Percentiles rank a stretch among this genome's conserved stretches.
phyloP scores from a whole-genome alignment of 2,329 filamentous ascomycete species.

The Trichoderma pleuroti region DNA sequence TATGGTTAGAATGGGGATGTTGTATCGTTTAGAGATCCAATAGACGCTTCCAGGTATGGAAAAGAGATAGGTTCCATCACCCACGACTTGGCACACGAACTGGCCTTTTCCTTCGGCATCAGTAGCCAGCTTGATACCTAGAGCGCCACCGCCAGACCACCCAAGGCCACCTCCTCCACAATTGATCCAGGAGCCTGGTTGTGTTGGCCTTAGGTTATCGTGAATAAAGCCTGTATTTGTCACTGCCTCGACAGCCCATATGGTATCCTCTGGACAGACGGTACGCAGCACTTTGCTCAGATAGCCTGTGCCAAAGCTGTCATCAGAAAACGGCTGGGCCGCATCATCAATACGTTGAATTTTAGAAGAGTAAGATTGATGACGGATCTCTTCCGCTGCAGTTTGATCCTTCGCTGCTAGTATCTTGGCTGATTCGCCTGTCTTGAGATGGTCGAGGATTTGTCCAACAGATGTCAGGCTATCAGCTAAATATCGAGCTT shows the following conservation, averaged over 20 bases:
- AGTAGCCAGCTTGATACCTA: background rate
- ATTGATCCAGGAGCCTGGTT: background rate
- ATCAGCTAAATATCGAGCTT: background rate
- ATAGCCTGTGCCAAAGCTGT: background rate
- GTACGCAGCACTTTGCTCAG: background rate
- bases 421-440: background rate
- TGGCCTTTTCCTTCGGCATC: background rate
- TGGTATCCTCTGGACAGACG: background rate
- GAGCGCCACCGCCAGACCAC: background rate
- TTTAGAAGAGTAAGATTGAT: background rate
- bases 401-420: background rate
- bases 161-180: background rate
- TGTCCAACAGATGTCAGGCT: background rate
- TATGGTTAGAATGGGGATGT: background rate
- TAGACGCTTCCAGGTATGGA: background rate
- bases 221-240: background rate
- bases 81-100: background rate
- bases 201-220: background rate
- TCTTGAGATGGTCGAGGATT: background rate
- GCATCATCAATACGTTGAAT: background rate
- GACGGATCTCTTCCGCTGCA: background rate
- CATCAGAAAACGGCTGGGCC: background rate
- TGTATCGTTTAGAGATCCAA: background rate
- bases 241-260: background rate
- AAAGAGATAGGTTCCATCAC: background rate